Evolutionary conservation across 495 filamentous ascomycete genomes (phyloP), one percentile per base, ranked within the genome.

Genomic region (Daldinia vernicosa): DNA sequence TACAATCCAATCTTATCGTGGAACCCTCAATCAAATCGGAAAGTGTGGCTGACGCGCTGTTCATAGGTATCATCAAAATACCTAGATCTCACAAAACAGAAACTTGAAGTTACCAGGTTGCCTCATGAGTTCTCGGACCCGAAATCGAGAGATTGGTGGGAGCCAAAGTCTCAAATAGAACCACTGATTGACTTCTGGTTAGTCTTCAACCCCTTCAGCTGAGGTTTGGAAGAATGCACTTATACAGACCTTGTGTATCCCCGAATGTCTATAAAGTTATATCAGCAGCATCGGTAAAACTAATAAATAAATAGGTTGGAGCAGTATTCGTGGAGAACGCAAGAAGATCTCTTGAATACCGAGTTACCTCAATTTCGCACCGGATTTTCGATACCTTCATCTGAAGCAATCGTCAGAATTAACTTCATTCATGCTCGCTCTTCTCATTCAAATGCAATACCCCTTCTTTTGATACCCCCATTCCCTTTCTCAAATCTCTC

Each of bases 401-500:
- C 74, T 11, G 67, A 75, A 22, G 52, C 78, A 30, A 69, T 74
- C n/a, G 60, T 84, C 0, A 74, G 83, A 17, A 74, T 87, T 8
- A 84, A 88, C 60, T 86, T 86, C 76, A 76, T 89, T 64, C 88
- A 92, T 77, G 80, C 86, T 67, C 81, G 79, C 19, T 88, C 85
- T 28, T 56, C 76, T 12, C 80, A 80, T 50, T 33, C 76, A 9
- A 76, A 82, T 58, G 87, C 88, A 7, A 78, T 90, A 62, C 89
- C 89, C 0, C 75, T 91, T 54, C 81, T 92, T 17, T 83, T 91
- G 54, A 75, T 90, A 43, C 90, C 90, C 57, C 85, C 87, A 32
- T 92, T 91, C 81, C 92, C 92, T 8, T 87, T 93, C 12, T 88
- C 85, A 50, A 92, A 90, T 74, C 78, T 93, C 47, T 89, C 91